Conservation (phyloP, 768 basidiomycete species). For the Suillus ampliporus region DNA sequence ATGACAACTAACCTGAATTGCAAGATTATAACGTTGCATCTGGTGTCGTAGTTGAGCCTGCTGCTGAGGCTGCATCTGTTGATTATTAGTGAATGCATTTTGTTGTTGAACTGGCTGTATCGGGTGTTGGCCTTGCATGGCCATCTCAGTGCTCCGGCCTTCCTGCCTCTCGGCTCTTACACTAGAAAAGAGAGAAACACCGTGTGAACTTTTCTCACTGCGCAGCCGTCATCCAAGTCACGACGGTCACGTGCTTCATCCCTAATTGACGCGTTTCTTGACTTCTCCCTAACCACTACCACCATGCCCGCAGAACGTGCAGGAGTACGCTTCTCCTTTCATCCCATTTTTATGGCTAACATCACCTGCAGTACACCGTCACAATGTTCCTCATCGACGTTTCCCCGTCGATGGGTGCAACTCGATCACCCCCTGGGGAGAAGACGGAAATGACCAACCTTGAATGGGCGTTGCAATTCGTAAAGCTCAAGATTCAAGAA, state of each 20-base stretch:
- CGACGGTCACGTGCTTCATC: conserved; percentile 8
- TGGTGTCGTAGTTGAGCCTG: conserved; percentile 5
- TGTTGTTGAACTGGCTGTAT: conserved; percentile 21
- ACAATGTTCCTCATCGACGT: conserved; percentile 91
- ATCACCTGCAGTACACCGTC: conserved; percentile 67
- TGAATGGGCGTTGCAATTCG: conserved; percentile 83
- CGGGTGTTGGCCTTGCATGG: conserved; percentile 24
- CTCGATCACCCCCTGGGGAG: conserved; percentile 60
- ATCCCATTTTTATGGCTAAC: conserved; percentile 17
- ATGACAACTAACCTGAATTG: neutral
- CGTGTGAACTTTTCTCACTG: neutral
- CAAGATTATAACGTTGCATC: conserved; percentile 2
- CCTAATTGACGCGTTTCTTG: conserved; percentile 11
- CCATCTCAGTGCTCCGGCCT: conserved; percentile 12
- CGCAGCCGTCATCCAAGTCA: conserved; percentile 8
- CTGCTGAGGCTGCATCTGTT: conserved; percentile 16
- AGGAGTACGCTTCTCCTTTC: conserved; percentile 56
- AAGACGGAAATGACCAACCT: conserved; percentile 73
- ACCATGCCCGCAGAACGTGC: conserved; percentile 81
- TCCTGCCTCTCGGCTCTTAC: conserved; percentile 6
- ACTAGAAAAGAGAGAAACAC: neutral
- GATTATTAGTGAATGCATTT: conserved; percentile 19
- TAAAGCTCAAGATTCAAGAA: conserved; percentile 89
- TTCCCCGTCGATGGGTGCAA: conserved; percentile 82
- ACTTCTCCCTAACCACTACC: conserved; percentile 26